Percentiles rank a stretch among this genome's conserved stretches.
These are phyloP conservation scores for Wolfiporia cocos DNA, from an alignment of 1,284 basidiomycete species.

Conservation along the genomic window DNA sequence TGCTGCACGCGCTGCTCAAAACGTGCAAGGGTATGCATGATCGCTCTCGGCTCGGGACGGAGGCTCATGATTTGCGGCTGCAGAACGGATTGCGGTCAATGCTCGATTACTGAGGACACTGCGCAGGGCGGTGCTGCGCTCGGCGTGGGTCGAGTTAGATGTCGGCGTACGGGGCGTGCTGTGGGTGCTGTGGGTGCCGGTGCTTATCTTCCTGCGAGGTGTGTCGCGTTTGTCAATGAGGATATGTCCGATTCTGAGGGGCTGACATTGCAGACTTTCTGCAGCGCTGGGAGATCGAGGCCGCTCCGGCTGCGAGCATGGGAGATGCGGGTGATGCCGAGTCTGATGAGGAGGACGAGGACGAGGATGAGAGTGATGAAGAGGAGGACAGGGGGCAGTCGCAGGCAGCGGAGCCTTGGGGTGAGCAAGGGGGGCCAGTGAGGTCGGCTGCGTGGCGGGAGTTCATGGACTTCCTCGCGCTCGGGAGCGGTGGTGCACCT, in stretches of 20 bases:
- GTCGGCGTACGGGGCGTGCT: constrained; percentile 57
- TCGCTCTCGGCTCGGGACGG: too few relatives aligned
- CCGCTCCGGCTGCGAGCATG: constrained; percentile 16
- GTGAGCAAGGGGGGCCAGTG: too few relatives aligned
- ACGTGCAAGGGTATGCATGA: constrained; percentile 35
- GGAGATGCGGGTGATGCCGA: constrained; percentile 23
- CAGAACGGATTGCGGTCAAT: too few relatives aligned
- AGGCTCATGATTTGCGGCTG: too few relatives aligned
- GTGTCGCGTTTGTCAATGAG: constrained; percentile 18
- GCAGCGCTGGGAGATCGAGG: constrained; percentile 52
- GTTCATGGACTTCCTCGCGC: constrained; percentile 69
- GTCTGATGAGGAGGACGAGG: constrained; percentile 14
- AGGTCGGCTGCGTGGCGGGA: constrained; percentile 65
- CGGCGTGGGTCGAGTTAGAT: constrained; percentile 77
- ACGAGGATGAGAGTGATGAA: constrained; percentile 24
- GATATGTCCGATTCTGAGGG: too few relatives aligned
- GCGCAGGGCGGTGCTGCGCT: constrained; percentile 57
- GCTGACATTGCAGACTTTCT: constrained; percentile 52
- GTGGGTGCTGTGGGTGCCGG: constrained; percentile 65
- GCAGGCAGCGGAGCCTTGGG: too few relatives aligned
- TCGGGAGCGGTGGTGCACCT: constrained; percentile 74
- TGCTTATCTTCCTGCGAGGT: constrained; percentile 73
- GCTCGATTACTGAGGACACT: constrained; percentile 41
- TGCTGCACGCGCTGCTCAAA: constrained; percentile 38
- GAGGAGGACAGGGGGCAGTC: too few relatives aligned